Percentiles rank a stretch among this genome's conserved stretches.
Evolutionary conservation across 208 protist genomes (phyloP).

Genomic region (Giardia duodenalis): DNA sequence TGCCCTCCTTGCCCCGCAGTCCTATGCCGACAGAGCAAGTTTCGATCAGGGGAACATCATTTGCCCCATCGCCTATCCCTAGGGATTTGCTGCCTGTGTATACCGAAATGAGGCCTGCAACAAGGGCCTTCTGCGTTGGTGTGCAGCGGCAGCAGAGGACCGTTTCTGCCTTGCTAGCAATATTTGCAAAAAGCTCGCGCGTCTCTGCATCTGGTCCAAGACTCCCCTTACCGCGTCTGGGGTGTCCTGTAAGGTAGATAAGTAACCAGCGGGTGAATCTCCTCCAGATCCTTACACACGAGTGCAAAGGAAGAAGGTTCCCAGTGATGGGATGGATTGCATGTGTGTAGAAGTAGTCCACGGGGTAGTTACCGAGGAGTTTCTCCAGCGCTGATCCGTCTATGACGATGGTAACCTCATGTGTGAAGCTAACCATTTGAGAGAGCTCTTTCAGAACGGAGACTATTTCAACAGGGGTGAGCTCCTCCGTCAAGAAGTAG

Average conservation of each 20-base stretch:
- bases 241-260: neutral
- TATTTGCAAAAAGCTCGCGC: neutral
- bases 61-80: conserved; percentile 39
- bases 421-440: neutral
- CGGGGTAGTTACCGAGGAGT: neutral
- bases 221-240: neutral
- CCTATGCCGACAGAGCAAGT: conserved; percentile 35
- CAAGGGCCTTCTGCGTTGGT: conserved; percentile 32
- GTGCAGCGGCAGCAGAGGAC: conserved; percentile 34
- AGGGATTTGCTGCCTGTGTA: neutral
- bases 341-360: neutral
- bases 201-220: neutral
- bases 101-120: conserved; percentile 6
- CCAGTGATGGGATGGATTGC: neutral
- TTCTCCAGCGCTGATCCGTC: neutral
- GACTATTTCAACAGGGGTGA: neutral
- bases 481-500: neutral
- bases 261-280: neutral
- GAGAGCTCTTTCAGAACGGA: neutral
- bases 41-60: conserved; percentile 38
- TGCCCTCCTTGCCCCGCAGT: conserved; percentile 35
- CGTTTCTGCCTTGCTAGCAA: neutral
- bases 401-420: neutral
- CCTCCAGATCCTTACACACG: neutral
- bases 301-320: neutral